Conservation (phyloP, 208 protist genomes). For the Acanthamoeba lenticulata region DNA sequence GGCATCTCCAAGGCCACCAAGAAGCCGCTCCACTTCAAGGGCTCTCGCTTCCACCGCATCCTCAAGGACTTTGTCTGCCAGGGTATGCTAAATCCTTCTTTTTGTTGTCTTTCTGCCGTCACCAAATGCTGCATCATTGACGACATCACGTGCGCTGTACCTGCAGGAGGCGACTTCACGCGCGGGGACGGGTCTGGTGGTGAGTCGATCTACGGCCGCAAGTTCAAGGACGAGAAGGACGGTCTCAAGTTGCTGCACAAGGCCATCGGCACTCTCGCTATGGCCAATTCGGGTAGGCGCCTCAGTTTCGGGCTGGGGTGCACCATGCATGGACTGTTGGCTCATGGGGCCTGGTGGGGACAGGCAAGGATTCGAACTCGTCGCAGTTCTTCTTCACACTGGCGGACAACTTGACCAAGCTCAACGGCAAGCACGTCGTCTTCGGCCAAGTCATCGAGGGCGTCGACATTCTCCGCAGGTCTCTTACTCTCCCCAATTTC, state of each 20-base stretch:
- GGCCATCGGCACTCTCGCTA: constrained; percentile 93
- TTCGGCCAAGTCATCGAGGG: constrained; percentile 90
- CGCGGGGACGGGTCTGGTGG: constrained; percentile 93
- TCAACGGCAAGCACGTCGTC: constrained; percentile 92
- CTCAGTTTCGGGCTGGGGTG: too few relatives aligned
- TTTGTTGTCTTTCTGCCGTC: too few relatives aligned
- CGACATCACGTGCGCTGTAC: neutral
- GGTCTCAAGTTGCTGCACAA: constrained; percentile 94
- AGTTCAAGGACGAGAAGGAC: constrained; percentile 96
- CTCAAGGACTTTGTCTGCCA: constrained; percentile 90
- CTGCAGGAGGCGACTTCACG: constrained; percentile 96
- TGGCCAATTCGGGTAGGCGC: constrained; percentile 96
- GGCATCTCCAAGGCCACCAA: constrained; percentile 89
- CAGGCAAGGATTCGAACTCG: constrained; percentile 86
- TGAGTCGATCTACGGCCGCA: constrained; percentile 91
- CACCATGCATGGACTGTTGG: too few relatives aligned
- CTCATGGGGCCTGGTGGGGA: neutral
- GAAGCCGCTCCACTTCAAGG: constrained; percentile 97
- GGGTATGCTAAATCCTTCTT: constrained; percentile 76
- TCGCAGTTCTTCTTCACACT: constrained; percentile 77
- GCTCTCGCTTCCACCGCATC: constrained; percentile 86
- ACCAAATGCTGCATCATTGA: too few relatives aligned
- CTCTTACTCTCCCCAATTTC: neutral
- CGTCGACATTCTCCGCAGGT: constrained; percentile 69
- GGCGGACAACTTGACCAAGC: constrained; percentile 72